Percentiles rank a stretch among this genome's conserved stretches.
Conservation (phyloP, 1,139 yeast species). For the Saccharomyces uvarum region DNA sequence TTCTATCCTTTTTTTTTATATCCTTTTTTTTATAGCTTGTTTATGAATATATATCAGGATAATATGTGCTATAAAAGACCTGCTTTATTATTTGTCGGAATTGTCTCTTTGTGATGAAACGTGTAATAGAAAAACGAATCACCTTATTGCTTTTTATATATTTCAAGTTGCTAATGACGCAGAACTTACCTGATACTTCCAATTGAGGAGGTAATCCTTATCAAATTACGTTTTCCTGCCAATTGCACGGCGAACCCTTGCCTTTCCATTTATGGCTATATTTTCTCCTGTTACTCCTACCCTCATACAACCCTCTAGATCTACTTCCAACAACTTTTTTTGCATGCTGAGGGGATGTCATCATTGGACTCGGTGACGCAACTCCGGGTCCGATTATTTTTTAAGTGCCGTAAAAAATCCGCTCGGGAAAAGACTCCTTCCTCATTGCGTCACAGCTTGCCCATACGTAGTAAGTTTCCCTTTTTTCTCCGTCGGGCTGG, state of each 20-base stretch:
- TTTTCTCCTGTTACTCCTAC: not conserved
- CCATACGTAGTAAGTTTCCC: not conserved
- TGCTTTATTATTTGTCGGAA: too few relatives aligned
- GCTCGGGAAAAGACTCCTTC: not conserved
- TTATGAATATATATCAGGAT: not conserved
- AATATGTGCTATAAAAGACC: not conserved
- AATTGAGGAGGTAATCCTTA: not conserved
- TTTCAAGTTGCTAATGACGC: not conserved
- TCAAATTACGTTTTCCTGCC: not conserved
- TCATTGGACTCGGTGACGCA: not conserved
- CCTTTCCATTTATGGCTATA: not conserved
- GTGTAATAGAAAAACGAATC: not conserved
- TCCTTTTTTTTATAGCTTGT: not conserved
- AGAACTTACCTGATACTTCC: not conserved
- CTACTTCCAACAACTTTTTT: not conserved
- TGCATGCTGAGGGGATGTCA: not conserved
- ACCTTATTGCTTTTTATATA: not conserved
- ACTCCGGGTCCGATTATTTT: not conserved
- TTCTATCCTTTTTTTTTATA: not conserved
- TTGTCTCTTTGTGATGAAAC: not conserved
- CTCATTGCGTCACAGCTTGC: not conserved
- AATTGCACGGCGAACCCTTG: not conserved
- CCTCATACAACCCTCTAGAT: not conserved
- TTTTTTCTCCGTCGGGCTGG: not conserved
- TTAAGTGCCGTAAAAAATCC: not conserved